These are phyloP conservation scores for Dunaliella sp. DNA, from an alignment of 139 green algal genomes.

Conservation along the genomic window DNA sequence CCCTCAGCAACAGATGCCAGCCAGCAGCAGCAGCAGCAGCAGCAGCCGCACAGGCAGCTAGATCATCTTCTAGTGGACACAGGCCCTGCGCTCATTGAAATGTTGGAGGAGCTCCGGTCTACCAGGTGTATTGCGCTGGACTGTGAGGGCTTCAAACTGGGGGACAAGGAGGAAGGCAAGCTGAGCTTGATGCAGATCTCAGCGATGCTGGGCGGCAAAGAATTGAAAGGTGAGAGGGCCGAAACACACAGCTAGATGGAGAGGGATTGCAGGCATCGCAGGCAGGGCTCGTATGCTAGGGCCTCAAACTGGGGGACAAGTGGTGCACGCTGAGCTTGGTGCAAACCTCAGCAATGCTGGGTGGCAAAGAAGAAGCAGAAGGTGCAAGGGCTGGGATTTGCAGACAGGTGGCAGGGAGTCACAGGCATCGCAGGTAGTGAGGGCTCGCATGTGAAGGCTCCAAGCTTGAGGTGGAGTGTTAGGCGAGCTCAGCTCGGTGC, in stretches of 20 bases:
- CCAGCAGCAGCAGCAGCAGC: background rate
- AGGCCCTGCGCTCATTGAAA: slow-evolving; percentile 1
- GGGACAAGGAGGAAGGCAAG: slow-evolving; percentile 12
- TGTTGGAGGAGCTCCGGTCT: slow-evolving; percentile 30
- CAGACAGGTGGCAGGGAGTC: too few relatives aligned
- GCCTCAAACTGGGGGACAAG: background rate
- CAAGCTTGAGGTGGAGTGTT: too few relatives aligned
- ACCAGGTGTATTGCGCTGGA: slow-evolving; percentile 21
- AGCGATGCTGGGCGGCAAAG: background rate
- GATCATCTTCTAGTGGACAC: slow-evolving; percentile 26
- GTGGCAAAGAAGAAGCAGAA: background rate
- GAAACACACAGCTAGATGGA: background rate
- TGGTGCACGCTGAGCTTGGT: background rate
- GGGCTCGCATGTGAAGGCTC: too few relatives aligned
- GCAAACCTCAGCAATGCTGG: background rate
- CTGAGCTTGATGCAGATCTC: slow-evolving; percentile 33
- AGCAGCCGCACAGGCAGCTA: background rate
- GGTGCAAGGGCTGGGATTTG: too few relatives aligned
- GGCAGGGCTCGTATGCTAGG: background rate
- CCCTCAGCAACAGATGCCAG: too few relatives aligned
- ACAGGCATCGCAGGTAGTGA: too few relatives aligned
- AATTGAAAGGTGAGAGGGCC: background rate
- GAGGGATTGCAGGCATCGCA: background rate
- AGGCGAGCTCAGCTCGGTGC: too few relatives aligned
- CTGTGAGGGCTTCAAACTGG: slow-evolving; percentile 31